phyloP scores from a whole-genome alignment of 1,139 yeast species.

The Casaregolazyma lundiana region DNA sequence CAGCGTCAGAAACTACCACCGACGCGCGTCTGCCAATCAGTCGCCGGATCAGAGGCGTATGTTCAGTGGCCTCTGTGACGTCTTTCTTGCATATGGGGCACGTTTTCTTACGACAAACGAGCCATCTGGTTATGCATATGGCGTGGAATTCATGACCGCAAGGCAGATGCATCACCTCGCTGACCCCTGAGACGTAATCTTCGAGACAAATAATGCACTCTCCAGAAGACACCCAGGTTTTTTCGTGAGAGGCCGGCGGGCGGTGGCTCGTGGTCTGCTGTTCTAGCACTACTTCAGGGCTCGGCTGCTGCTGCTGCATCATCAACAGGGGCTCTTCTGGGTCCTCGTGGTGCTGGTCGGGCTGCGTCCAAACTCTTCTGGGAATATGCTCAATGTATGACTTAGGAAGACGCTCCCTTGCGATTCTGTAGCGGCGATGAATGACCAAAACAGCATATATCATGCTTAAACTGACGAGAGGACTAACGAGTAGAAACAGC shows the following conservation, averaged over 20 bases:
- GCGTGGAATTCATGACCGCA: slow-evolving; percentile 43
- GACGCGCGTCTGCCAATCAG: slow-evolving; percentile 6
- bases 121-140: slow-evolving; percentile 40
- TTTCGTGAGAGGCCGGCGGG: slow-evolving; percentile 11
- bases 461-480: slow-evolving; percentile 37
- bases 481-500: slow-evolving; percentile 37
- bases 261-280: not conserved
- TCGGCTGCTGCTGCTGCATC: not conserved
- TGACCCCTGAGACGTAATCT: slow-evolving; percentile 34
- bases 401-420: slow-evolving; percentile 37
- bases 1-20: not conserved
- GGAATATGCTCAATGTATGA: slow-evolving; percentile 36
- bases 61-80: slow-evolving; percentile 19
- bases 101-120: slow-evolving; percentile 33
- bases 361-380: slow-evolving; percentile 31
- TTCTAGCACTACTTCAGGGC: not conserved
- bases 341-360: slow-evolving; percentile 3
- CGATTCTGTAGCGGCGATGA: slow-evolving; percentile 34
- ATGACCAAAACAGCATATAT: slow-evolving; percentile 35
- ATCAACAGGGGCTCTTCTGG: slow-evolving; percentile 1
- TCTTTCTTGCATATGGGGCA: slow-evolving; percentile 37
- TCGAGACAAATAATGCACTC: slow-evolving; percentile 43
- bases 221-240: slow-evolving; percentile 34
- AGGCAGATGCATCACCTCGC: slow-evolving; percentile 38
- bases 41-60: slow-evolving; percentile 19